Conservation (phyloP, 2,329 filamentous ascomycete genomes). For the Coniosporium tulheliwenetii region DNA sequence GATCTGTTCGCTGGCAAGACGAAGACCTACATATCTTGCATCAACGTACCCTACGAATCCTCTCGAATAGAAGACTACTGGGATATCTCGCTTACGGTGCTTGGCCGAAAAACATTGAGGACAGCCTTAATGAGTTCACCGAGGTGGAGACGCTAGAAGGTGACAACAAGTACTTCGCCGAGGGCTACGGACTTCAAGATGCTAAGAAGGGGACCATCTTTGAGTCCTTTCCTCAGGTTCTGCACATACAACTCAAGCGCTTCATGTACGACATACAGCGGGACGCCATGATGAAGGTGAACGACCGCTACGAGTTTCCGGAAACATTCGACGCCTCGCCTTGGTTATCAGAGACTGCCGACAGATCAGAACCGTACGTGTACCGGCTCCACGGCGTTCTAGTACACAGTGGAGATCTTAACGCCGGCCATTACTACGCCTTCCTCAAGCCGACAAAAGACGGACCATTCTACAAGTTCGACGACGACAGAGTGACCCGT, state of each 20-base stretch:
- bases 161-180: constrained; percentile 95
- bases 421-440: constrained; percentile 96
- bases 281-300: constrained; percentile 98
- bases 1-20: constrained; percentile 94
- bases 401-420: constrained; percentile 90
- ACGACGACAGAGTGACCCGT: constrained; percentile 93
- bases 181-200: constrained; percentile 84
- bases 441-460: constrained; percentile 90
- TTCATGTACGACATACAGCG: constrained; percentile 96
- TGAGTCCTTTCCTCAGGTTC: constrained; percentile 80
- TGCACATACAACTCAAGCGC: constrained; percentile 89
- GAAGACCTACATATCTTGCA: constrained; percentile 97
- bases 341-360: constrained; percentile 73
- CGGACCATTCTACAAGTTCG: constrained; percentile 91
- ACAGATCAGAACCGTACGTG: constrained; percentile 74
- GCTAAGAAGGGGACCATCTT: constrained; percentile 98
- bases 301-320: constrained; percentile 81
- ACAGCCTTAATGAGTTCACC: constrained; percentile 93
- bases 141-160: constrained; percentile 94
- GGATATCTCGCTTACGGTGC: constrained; percentile 96
- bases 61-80: constrained; percentile 94
- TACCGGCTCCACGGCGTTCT: constrained; percentile 92
- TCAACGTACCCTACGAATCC: constrained; percentile 95
- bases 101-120: constrained; percentile 80
- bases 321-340: constrained; percentile 71